Base-by-base conservation (phyloP, 257 asterid genomes). In the Henckelia pumila region DNA sequence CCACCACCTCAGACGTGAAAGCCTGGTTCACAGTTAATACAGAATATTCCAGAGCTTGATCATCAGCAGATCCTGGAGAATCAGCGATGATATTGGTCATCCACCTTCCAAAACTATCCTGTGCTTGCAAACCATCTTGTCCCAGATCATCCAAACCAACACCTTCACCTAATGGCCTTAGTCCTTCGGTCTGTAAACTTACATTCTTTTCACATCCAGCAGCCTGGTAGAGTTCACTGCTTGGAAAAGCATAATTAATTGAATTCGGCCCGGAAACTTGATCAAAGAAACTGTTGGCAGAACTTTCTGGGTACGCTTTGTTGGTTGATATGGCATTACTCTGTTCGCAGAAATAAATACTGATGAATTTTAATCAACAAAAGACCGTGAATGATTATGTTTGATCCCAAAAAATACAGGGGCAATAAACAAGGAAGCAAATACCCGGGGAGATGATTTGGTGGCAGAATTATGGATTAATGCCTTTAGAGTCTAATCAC, bases 91-190 rank as follows among this genome's bases (percentile, higher is more conserved):
- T 64, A 71, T 75, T 70, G 56, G 82, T 78, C 49, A 83, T 75
- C 89, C 92, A 85, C 80, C 75, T 72, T 68, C 95, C 97, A 71
- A 88, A 88, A 83, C 86, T 78, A 77, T 83, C 92, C 69, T 88
- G 88, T 32, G 87, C 68, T 75, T 80, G 89, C 77, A 83, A 73
- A 69, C 80, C 73, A 56, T 82, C 86, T 66, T 76, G 53, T 65
- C 66, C 76, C 72, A 59, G 68, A 66, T 71, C 69, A 73, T 71
- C 73, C 64, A 66, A 53, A 64, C 76, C 61, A 71, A 70, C 82
- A 69, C 67, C 76, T 59, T 61, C 80, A 60, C 70, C 76, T 47
- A 72, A 69, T 56, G 82, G 63, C 35, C 20, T 47, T 49, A 56
- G 64, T 75, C 80, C 81, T 20, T 47, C 16, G 5, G 8, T 6